These are phyloP conservation scores for Diaporthe helianthi DNA, from an alignment of 2,329 filamentous ascomycete species.

Conservation along the genomic window DNA sequence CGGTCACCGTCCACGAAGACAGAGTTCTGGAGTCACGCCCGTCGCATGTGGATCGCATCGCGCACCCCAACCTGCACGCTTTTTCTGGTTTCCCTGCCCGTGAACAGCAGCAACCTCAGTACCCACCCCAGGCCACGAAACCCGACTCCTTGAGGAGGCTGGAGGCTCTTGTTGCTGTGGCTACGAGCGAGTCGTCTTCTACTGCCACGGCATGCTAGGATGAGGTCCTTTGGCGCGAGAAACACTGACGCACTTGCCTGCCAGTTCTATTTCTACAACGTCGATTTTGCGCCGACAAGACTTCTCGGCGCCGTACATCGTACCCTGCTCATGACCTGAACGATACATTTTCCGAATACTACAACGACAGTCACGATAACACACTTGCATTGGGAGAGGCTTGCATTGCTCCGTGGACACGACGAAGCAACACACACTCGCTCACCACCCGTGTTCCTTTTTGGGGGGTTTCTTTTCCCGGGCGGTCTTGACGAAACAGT, in stretches of 20 bases:
- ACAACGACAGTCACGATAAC: slow-evolving; percentile 20
- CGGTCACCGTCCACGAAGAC: slow-evolving; percentile 47
- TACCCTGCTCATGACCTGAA: slow-evolving; percentile 30
- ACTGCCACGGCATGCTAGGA: slow-evolving; percentile 38
- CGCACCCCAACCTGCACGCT: slow-evolving; percentile 62
- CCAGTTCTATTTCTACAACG: neutral
- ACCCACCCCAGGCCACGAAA: slow-evolving; percentile 44
- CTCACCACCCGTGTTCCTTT: slow-evolving; percentile 22
- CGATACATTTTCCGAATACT: slow-evolving; percentile 21
- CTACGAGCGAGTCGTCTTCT: slow-evolving; percentile 61
- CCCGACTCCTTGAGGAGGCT: slow-evolving; percentile 60
- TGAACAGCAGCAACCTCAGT: slow-evolving; percentile 41
- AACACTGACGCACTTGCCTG: neutral
- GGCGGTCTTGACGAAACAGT: slow-evolving; percentile 27
- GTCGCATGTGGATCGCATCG: slow-evolving; percentile 60
- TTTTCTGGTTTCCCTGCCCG: slow-evolving; percentile 59
- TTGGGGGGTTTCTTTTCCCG: neutral
- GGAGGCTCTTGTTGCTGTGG: slow-evolving; percentile 70
- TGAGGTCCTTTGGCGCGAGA: too few species aligned
- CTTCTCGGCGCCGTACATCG: neutral
- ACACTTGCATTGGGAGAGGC: slow-evolving; percentile 24
- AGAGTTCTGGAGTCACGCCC: slow-evolving; percentile 48
- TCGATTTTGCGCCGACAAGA: slow-evolving; percentile 12
- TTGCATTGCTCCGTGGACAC: slow-evolving; percentile 7
- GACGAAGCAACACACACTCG: slow-evolving; percentile 27